These are phyloP conservation scores for Zygotorulaspora chibaensis DNA, from an alignment of 805 yeast genomes.

Conservation along the genomic window DNA sequence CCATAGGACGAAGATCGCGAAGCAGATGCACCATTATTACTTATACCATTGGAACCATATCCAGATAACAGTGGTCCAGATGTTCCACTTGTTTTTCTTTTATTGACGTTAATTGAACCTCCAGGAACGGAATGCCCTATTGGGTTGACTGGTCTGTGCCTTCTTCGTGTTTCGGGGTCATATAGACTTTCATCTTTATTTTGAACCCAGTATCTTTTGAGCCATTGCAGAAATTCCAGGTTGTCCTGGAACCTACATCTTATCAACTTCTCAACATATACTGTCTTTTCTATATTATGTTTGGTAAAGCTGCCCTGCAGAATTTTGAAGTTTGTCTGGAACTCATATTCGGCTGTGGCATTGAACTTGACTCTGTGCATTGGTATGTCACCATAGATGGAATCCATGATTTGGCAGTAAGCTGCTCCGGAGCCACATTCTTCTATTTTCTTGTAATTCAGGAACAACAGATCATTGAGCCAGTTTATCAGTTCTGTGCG, in stretches of 20 bases:
- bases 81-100: slow-evolving; percentile 21
- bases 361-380: slow-evolving; percentile 72
- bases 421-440: slow-evolving; percentile 96
- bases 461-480: slow-evolving; percentile 68
- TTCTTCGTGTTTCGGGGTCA: slow-evolving; percentile 63
- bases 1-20: slow-evolving; percentile 28
- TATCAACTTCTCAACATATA: slow-evolving; percentile 76
- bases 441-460: slow-evolving; percentile 74
- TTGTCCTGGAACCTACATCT: slow-evolving; percentile 92
- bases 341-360: slow-evolving; percentile 69
- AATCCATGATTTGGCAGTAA: slow-evolving; percentile 87
- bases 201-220: slow-evolving; percentile 76
- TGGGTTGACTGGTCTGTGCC: slow-evolving; percentile 26
- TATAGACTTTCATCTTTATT: slow-evolving; percentile 64
- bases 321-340: slow-evolving; percentile 74
- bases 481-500: slow-evolving; percentile 79
- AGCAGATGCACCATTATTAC: slow-evolving; percentile 8
- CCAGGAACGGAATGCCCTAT: slow-evolving; percentile 11
- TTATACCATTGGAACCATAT: not conserved
- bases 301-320: slow-evolving; percentile 74
- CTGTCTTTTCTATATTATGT: slow-evolving; percentile 64
- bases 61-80: slow-evolving; percentile 3
- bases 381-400: slow-evolving; percentile 78
- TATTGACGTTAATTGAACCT: slow-evolving; percentile 20
- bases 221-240: slow-evolving; percentile 91